These are phyloP conservation scores for Phytophthora boehmeriae DNA, from an alignment of 352 stramenopile species.

Conservation along the genomic window DNA sequence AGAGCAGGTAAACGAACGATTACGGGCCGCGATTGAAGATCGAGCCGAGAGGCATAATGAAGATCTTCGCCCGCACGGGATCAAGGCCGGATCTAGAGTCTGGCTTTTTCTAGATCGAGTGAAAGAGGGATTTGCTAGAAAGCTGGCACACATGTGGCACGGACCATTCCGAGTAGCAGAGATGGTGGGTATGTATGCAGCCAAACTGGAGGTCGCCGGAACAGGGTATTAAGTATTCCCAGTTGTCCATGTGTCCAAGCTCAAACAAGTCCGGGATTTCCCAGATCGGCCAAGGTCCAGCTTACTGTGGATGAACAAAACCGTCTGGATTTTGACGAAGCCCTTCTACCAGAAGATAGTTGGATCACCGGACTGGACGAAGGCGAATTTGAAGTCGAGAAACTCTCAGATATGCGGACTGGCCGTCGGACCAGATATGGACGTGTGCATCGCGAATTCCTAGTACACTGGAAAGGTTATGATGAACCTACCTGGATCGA, in stretches of 20 bases:
- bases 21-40: background rate
- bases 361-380: too few relatives aligned
- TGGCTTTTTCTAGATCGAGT: conserved; percentile 5
- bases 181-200: conserved; percentile 9
- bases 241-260: conserved; percentile 22
- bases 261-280: conserved; percentile 12
- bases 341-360: too few relatives aligned
- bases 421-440: too few relatives aligned
- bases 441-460: too few relatives aligned
- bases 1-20: background rate
- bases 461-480: too few relatives aligned
- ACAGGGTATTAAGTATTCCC: conserved; percentile 27
- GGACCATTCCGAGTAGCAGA: too few relatives aligned
- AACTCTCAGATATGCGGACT: too few relatives aligned
- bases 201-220: conserved; percentile 2
- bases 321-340: background rate
- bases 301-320: background rate
- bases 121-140: conserved; percentile 5
- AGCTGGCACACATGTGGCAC: too few relatives aligned
- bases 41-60: background rate
- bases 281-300: background rate
- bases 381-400: too few relatives aligned
- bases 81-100: background rate
- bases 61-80: background rate
- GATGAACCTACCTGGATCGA: too few relatives aligned